Conservation (phyloP, 305 asterid species). For the Fraxinus dipetala region DNA sequence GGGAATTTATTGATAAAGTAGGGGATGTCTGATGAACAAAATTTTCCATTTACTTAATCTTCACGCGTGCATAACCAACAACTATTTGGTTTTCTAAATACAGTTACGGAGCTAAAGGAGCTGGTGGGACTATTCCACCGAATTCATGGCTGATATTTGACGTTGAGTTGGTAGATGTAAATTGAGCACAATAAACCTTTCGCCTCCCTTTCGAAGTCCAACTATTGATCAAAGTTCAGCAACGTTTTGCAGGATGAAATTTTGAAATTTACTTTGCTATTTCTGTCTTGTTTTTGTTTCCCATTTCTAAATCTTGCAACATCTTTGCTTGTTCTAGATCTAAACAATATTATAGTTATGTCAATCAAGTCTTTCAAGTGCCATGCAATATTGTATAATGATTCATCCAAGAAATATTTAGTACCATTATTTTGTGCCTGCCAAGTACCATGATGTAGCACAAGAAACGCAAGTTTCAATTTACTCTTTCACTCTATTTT, state of each 20-base stretch:
- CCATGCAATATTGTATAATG: neutral
- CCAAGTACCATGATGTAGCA: neutral
- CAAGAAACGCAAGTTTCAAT: neutral
- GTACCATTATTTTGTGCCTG: neutral
- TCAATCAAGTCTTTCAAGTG: neutral
- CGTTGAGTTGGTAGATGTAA: constrained; percentile 75
- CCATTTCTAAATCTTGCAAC: neutral
- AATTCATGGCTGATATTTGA: constrained; percentile 82
- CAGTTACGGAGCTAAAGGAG: constrained; percentile 78
- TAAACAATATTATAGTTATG: neutral
- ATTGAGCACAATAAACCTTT: constrained; percentile 26
- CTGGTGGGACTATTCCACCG: constrained; percentile 61
- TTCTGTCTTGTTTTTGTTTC: neutral
- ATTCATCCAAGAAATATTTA: neutral
- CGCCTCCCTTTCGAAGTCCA: neutral
- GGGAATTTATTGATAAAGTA: neutral
- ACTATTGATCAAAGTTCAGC: neutral
- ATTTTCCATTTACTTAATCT: neutral
- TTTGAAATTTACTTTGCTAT: neutral
- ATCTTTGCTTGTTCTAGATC: neutral
- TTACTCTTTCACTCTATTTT: neutral
- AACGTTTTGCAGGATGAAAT: neutral
- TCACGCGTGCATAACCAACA: neutral
- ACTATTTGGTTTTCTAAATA: constrained; percentile 15
- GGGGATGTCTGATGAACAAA: neutral